Evolutionary conservation across 2,329 filamentous ascomycete genomes (phyloP), one percentile per base, ranked within the genome.

Genomic region (Cladosporium austrohemisphaericum): DNA sequence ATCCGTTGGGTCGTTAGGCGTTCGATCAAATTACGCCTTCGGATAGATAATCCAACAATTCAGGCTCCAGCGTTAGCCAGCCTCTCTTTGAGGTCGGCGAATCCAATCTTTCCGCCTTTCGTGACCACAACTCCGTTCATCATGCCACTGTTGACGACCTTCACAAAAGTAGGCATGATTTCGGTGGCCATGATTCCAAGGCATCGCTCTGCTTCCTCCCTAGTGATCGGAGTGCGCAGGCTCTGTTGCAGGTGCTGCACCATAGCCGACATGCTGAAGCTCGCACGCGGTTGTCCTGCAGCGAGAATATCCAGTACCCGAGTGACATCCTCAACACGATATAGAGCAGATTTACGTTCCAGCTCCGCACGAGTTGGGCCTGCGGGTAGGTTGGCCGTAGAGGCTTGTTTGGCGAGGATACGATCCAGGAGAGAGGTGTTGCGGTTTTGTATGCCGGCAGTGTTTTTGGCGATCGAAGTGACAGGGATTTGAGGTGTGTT

Each of bases 331-430:
- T 72, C 68, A 3, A 72, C 62, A 13, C 73, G 69, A 47, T 75
- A 71, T 1, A 76, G 67, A 2, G 75, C 75, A 1, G 72, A 67
- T 41, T 59, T 63, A n/a, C 73, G 73, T 32, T 71, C 68, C 4
- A 72, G 63, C 41, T 75, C 67, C 10, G 68, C 67, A 22, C 67
- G 64, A 0, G 70, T 68, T 1, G 71, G 71, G 1, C 70, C 65
- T 1, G 62, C 55, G 1, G 71, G 67, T 1, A 66, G 62, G 16
- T 60, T 57, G 22, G 69, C 65, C 4, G 66, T 64, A 19, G 65
- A 57, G 20, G 66, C 65, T 58, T 76, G 72, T 58, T 76, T 77
- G 16, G 74, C 74, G 11, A 75, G 69, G 41, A 77, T 74, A 49
- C 75, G 73, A 45, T 76, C 73, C 32, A 77, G 69, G 16, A 77